phyloP scores from a whole-genome alignment of 2,329 filamentous ascomycete genomes.

The Verticillium tricorpus region DNA sequence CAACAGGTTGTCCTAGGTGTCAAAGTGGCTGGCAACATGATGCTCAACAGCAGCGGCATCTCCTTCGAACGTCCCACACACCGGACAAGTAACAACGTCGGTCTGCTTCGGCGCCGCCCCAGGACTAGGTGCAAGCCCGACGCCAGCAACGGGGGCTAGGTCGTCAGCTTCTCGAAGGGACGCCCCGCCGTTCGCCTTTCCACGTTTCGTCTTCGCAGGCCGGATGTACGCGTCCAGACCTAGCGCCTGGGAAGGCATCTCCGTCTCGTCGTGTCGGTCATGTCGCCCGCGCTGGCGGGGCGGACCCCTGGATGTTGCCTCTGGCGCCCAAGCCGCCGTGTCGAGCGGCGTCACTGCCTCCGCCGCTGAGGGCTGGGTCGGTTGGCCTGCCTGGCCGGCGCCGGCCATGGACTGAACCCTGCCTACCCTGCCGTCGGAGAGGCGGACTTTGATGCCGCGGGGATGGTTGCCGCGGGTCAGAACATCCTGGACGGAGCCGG shows the following conservation, averaged over 20 bases:
- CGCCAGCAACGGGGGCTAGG: not conserved
- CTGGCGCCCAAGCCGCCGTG: not conserved
- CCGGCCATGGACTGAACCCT: constrained; percentile 61
- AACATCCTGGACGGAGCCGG: constrained; percentile 61
- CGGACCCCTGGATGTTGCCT: not conserved
- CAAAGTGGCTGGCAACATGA: constrained; percentile 59
- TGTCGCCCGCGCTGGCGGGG: constrained; percentile 15
- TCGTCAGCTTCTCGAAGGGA: constrained; percentile 7
- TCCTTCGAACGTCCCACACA: constrained; percentile 62
- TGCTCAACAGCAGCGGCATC: constrained; percentile 64
- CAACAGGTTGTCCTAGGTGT: not conserved
- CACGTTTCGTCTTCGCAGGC: constrained; percentile 24
- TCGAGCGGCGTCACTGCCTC: not conserved
- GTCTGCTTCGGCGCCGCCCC: not conserved
- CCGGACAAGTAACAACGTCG: constrained; percentile 47
- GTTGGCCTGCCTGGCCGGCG: constrained; percentile 1
- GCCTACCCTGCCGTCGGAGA: constrained; percentile 67
- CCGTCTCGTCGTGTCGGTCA: constrained; percentile 26
- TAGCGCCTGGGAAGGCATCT: constrained; percentile 35
- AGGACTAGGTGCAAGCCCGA: not conserved
- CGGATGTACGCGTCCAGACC: constrained; percentile 48
- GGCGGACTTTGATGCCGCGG: constrained; percentile 72
- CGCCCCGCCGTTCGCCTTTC: not conserved
- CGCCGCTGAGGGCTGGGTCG: not conserved
- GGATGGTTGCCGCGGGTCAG: constrained; percentile 72